Percentiles rank a stretch among this genome's conserved stretches.
These are phyloP conservation scores for Thermothelomyces thermophilus DNA, from an alignment of 2,329 filamentous ascomycete species.

Conservation along the genomic window DNA sequence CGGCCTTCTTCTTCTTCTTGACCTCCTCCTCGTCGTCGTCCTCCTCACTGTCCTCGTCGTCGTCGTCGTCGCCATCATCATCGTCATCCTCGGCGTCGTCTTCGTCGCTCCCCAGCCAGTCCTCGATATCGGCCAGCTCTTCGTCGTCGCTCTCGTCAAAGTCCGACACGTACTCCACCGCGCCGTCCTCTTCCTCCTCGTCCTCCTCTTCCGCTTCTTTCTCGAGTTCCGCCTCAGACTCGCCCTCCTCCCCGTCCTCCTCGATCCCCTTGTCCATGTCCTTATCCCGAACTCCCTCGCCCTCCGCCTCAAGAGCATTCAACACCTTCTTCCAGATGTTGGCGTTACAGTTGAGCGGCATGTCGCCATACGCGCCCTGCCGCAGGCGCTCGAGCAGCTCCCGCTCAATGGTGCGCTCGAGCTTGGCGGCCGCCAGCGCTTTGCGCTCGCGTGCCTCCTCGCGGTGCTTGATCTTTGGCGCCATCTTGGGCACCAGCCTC, in stretches of 20 bases:
- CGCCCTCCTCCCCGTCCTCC: slow-evolving; percentile 67
- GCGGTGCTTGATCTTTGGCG: slow-evolving; percentile 77
- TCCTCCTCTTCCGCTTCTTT: slow-evolving; percentile 56
- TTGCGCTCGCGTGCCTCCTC: slow-evolving; percentile 65
- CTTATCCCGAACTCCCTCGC: slow-evolving; percentile 74
- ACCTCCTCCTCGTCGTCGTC: slow-evolving; percentile 38
- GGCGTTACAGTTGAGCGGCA: slow-evolving; percentile 91
- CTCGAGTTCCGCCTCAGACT: slow-evolving; percentile 60
- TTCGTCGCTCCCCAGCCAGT: slow-evolving; percentile 80
- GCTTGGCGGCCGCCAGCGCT: slow-evolving; percentile 77
- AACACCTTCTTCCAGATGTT: slow-evolving; percentile 96
- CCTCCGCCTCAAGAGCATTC: slow-evolving; percentile 78
- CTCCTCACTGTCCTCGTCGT: slow-evolving; percentile 49
- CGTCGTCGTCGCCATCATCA: slow-evolving; percentile 51
- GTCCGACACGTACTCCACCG: slow-evolving; percentile 91
- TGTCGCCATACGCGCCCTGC: slow-evolving; percentile 89
- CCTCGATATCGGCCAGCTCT: slow-evolving; percentile 74
- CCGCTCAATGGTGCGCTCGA: slow-evolving; percentile 91
- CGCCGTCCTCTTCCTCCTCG: slow-evolving; percentile 63
- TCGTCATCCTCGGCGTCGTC: slow-evolving; percentile 54
- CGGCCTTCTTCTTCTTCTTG: slow-evolving; percentile 51
- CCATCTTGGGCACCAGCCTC: slow-evolving; percentile 78
- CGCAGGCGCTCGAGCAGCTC: slow-evolving; percentile 87
- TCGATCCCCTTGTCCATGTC: slow-evolving; percentile 84
- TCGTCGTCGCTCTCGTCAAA: slow-evolving; percentile 79